A percentile compares a stretch with the other conserved stretches of the same genome.
Conservation (phyloP, 257 asterid species). For the Rauvolfia tetraphylla region DNA sequence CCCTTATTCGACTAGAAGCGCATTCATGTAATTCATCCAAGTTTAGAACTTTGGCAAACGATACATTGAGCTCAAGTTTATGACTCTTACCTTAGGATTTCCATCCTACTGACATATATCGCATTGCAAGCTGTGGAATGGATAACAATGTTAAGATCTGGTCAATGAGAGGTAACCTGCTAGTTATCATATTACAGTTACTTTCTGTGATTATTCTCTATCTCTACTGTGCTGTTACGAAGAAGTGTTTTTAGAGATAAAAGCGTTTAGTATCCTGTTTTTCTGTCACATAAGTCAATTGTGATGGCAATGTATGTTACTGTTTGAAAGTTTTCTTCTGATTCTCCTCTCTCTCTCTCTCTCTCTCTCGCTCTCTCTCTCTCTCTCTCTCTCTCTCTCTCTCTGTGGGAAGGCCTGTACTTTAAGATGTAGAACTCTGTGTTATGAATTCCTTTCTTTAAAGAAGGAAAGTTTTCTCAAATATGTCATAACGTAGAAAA, state of each 20-base stretch:
- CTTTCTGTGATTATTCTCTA: not conserved
- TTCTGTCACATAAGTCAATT: not conserved
- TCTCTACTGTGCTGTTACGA: not conserved
- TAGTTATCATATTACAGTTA: not conserved
- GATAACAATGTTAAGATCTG: slow-evolving; percentile 95
- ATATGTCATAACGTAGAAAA: not conserved
- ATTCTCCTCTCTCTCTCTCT: too few species aligned
- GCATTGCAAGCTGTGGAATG: slow-evolving; percentile 99
- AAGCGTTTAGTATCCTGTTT: not conserved
- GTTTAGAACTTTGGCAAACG: not conserved
- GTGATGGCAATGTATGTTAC: not conserved
- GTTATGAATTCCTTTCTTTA: too few species aligned
- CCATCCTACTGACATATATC: slow-evolving; percentile 91
- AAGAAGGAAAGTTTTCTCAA: too few species aligned
- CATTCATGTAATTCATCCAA: not conserved
- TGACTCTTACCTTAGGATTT: slow-evolving; percentile 55
- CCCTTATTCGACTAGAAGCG: not conserved
- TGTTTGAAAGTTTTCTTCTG: not conserved
- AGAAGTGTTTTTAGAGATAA: not conserved
- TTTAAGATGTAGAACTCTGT: not conserved
- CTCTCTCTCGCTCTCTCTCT: too few species aligned
- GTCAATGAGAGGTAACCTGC: slow-evolving; percentile 84
- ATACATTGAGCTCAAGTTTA: not conserved
- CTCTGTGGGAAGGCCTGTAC: too few species aligned
- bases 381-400: too few species aligned